A percentile compares a stretch with the other conserved stretches of the same genome.
Evolutionary conservation across 2,329 filamentous ascomycete species (phyloP).

Genomic region (Colletotrichum paranaense): DNA sequence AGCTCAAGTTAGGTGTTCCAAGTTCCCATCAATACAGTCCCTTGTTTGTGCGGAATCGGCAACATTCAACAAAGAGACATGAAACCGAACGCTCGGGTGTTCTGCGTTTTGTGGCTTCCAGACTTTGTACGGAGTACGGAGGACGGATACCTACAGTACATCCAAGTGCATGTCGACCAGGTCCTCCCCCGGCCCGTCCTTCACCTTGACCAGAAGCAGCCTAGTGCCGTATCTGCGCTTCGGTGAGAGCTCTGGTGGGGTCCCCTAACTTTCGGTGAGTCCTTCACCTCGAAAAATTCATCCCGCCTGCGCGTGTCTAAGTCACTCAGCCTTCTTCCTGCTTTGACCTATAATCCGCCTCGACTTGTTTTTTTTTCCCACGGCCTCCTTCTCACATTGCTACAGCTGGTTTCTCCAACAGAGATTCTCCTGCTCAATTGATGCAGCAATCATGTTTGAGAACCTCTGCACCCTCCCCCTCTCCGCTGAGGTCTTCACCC

Average conservation of each 20-base stretch:
- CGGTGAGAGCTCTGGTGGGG: slow-evolving; percentile 19
- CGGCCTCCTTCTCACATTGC: no score
- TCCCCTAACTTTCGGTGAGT: slow-evolving; percentile 10
- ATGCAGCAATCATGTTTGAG: slow-evolving; percentile 76
- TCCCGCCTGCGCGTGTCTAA: neutral
- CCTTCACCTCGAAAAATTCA: slow-evolving; percentile 30
- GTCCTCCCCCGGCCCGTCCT: neutral
- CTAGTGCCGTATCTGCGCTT: neutral
- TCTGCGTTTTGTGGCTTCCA: neutral
- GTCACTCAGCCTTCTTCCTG: neutral
- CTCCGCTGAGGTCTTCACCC: slow-evolving; percentile 86
- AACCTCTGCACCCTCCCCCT: slow-evolving; percentile 92
- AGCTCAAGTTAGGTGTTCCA: no score
- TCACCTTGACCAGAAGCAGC: neutral
- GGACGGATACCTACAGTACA: no score
- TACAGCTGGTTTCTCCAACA: no score
- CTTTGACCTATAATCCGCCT: neutral
- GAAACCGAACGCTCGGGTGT: neutral
- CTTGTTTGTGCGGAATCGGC: neutral
- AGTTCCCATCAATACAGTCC: neutral
- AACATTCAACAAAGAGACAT: neutral
- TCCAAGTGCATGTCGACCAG: neutral
- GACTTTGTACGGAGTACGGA: no score
- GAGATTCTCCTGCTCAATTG: neutral
- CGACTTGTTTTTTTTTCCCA: no score